Conservation (phyloP, 257 asterid genomes). For the Craterostigma plantagineum region DNA sequence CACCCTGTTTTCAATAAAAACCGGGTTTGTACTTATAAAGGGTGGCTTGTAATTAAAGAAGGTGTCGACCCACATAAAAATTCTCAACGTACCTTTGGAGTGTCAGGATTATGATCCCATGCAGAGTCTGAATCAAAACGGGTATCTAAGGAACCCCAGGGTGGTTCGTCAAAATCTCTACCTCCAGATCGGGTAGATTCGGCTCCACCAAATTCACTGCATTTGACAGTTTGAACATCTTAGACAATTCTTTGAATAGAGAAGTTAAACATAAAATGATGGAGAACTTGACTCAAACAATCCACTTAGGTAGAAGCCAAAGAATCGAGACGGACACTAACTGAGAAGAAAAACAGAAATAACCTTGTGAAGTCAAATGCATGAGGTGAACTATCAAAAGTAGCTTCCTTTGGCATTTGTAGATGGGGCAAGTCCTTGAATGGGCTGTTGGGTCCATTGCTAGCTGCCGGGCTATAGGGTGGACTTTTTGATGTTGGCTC, state of each 20-base stretch:
- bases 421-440: conserved; percentile 43
- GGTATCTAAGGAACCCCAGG: conserved; percentile 64
- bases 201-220: conserved; percentile 44
- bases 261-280: no score
- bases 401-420: conserved; percentile 21
- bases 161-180: conserved; percentile 52
- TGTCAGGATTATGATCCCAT: conserved; percentile 36
- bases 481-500: conserved; percentile 37
- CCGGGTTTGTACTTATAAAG: no score
- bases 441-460: conserved; percentile 28
- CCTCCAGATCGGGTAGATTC: conserved; percentile 37
- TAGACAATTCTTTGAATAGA: no score
- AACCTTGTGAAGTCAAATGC: conserved; percentile 58
- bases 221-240: no score
- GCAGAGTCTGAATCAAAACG: conserved; percentile 47
- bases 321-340: conserved; percentile 2
- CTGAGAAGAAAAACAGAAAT: conserved; percentile 1
- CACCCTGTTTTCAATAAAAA: conserved; percentile 30
- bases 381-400: conserved; percentile 55
- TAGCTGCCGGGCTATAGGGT: conserved; percentile 59
- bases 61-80: no score
- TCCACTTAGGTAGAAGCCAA: neutral
- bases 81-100: conserved; percentile 31
- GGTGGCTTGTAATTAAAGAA: no score
- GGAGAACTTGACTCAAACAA: no score